phyloP scores from a whole-genome alignment of 2,329 filamentous ascomycete species.

The Ophiosphaerella narmari region DNA sequence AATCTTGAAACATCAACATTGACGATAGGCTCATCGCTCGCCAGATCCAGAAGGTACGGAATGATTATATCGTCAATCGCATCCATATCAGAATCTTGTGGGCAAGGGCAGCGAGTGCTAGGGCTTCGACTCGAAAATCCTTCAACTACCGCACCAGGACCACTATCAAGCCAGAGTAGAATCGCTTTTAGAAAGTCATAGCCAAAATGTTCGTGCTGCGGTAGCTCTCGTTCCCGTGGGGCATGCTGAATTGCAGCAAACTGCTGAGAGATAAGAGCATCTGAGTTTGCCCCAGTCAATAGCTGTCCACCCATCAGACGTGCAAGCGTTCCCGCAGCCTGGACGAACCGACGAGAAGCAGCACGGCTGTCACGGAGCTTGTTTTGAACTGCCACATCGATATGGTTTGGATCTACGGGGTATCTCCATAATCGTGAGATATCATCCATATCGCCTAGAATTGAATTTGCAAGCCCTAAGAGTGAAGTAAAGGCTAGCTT shows the following conservation, averaged over 20 bases:
- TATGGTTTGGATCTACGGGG: conserved; percentile 59
- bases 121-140: conserved; percentile 59
- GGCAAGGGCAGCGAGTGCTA: conserved; percentile 57
- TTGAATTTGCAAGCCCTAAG: conserved; percentile 46
- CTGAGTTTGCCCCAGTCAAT: conserved; percentile 48
- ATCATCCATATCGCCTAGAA: conserved; percentile 62
- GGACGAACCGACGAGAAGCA: conserved; percentile 63
- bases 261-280: conserved; percentile 46
- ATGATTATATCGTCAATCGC: conserved; percentile 63
- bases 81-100: conserved; percentile 54
- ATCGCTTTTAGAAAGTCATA: conserved; percentile 70
- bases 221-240: conserved; percentile 39
- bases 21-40: conserved; percentile 56
- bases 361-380: conserved; percentile 61
- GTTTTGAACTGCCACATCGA: conserved; percentile 60
- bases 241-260: conserved; percentile 58
- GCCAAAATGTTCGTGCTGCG: conserved; percentile 58
- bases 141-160: conserved; percentile 58
- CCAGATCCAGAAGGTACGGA: conserved; percentile 62
- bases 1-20: conserved; percentile 64
- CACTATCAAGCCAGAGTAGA: conserved; percentile 65
- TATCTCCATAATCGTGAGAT: conserved; percentile 63
- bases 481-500: conserved; percentile 50
- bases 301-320: conserved; percentile 60
- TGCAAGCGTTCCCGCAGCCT: conserved; percentile 63